Conservation (phyloP, 2,329 filamentous ascomycete species). For the Xylariaceae sp. region DNA sequence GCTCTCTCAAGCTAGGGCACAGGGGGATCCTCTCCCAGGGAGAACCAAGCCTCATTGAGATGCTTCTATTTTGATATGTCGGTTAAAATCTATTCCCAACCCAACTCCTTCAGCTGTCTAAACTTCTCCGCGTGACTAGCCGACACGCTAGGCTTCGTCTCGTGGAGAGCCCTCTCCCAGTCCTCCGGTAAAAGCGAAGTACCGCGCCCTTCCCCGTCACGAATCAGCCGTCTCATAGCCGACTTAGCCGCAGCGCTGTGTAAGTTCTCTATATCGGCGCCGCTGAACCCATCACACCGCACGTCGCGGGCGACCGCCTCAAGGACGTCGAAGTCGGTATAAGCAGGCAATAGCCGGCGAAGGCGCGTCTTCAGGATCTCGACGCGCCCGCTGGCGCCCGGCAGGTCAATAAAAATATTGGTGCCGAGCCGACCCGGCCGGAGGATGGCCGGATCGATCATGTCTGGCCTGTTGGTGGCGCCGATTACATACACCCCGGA, state of each 20-base stretch:
- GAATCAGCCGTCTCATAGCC: constrained; percentile 22
- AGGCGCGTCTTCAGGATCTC: constrained; percentile 71
- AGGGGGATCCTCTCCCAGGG: too few species aligned
- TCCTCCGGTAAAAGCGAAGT: constrained; percentile 36
- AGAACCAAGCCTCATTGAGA: too few species aligned
- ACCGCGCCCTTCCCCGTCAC: constrained; percentile 13
- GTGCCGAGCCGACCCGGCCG: constrained; percentile 85
- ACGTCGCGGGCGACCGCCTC: constrained; percentile 56
- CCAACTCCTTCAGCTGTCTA: constrained; percentile 32
- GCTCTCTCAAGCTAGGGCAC: too few species aligned
- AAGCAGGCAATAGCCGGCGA: constrained; percentile 29
- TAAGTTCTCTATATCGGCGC: constrained; percentile 58
- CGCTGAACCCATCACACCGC: constrained; percentile 71
- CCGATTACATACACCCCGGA: constrained; percentile 90
- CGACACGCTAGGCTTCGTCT: constrained; percentile 46
- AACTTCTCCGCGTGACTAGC: constrained; percentile 40
- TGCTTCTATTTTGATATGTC: neutral
- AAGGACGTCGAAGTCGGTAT: constrained; percentile 28
- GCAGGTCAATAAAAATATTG: constrained; percentile 83
- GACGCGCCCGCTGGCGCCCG: constrained; percentile 69
- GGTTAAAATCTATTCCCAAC: constrained; percentile 22
- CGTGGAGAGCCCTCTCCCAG: constrained; percentile 48
- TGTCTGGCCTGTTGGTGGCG: constrained; percentile 90
- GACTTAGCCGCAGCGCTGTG: constrained; percentile 30
- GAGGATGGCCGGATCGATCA: constrained; percentile 93